Evolutionary conservation across 2,329 filamentous ascomycete genomes (phyloP), one percentile per base, ranked within the genome.

Genomic region (Trichoderma semiorbis): DNA sequence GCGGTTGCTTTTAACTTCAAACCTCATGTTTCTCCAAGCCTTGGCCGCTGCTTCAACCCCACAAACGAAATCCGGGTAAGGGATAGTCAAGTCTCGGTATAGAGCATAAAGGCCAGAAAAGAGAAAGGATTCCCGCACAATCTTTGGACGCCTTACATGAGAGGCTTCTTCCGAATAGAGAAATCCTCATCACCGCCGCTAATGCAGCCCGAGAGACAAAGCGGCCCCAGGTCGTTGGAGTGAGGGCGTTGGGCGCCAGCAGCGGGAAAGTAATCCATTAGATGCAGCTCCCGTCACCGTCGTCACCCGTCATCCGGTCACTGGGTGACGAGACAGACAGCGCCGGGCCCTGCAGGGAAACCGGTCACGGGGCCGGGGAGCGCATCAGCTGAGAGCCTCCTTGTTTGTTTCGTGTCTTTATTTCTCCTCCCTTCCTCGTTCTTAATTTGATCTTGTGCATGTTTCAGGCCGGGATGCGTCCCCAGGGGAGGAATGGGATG

Each of bases 191-290:
- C 39, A 47, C 1, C 21, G 36, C 28, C 57, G 36, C 67, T 70
- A 70, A 70, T 70, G 67, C 67, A 70, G 58, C 28, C 30, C 30
- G 32, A 55, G 12, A n/a, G n/a, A n/a, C n/a, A n/a, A n/a, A n/a
- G n/a, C 43, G n/a, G n/a, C 43, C 43, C 43, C 43, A 47, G 43
- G n/a, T 2, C 4, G 18, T 47, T 5, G 43, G 43, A 11, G n/a
- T 50, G 11, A 12, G 36, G 36, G 14, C 43, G 43, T 50, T 50
- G 43, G 43, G 43, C 43, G n/a, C 43, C 43, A 50, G 39, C 12
- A 39, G 36, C 32, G 36, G 39, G 39, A 39, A 39, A 39, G 36
- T 39, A 39, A 39, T 39, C 36, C 36, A 36, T 18, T 10, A n/a
- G 30, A 39, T 39, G 36, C 36, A 39, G 36, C 36, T 39, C 36